These are phyloP conservation scores for Houttuynia cordata DNA, from an alignment of 164 flowering plant genomes.

Conservation along the genomic window DNA sequence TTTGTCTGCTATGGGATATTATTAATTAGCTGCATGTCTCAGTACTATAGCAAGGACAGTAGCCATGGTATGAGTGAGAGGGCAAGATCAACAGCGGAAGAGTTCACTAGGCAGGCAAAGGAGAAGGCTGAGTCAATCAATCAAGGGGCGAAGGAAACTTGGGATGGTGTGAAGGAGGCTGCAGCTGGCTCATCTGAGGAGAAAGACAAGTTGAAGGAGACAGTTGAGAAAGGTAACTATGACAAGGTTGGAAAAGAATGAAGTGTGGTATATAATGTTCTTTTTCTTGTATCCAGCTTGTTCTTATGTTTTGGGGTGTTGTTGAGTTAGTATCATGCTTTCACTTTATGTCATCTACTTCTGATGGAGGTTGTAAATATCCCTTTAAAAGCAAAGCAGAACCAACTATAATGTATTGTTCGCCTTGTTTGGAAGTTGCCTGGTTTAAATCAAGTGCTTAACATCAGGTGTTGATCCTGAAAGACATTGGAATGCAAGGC, in stretches of 20 bases:
- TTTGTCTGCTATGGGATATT: not conserved
- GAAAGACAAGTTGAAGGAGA: conserved; percentile 8
- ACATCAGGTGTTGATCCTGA: no score
- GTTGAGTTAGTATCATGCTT: not conserved
- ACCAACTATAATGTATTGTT: no score
- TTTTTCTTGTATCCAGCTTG: not conserved
- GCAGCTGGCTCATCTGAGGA: not conserved
- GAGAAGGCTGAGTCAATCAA: conserved; percentile 11
- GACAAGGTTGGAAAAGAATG: conserved; percentile 6
- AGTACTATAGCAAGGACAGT: conserved; percentile 1
- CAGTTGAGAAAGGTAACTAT: conserved; percentile 5
- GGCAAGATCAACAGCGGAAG: conserved; percentile 17
- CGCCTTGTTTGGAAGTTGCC: no score
- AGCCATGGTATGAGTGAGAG: conserved; percentile 3
- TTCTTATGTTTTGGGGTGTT: not conserved
- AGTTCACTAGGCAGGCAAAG: conserved; percentile 13
- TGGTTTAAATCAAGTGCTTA: no score
- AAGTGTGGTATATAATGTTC: not conserved
- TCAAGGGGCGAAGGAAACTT: conserved; percentile 3
- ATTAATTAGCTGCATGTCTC: not conserved
- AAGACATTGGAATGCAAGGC: no score
- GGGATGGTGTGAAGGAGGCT: conserved; percentile 3
- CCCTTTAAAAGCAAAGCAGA: no score
- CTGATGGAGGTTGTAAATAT: no score
- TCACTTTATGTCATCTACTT: no score